A percentile compares a stretch with the other conserved stretches of the same genome.
phyloP scores from a whole-genome alignment of 2,329 filamentous ascomycete species.

The Colletotrichum sp. region DNA sequence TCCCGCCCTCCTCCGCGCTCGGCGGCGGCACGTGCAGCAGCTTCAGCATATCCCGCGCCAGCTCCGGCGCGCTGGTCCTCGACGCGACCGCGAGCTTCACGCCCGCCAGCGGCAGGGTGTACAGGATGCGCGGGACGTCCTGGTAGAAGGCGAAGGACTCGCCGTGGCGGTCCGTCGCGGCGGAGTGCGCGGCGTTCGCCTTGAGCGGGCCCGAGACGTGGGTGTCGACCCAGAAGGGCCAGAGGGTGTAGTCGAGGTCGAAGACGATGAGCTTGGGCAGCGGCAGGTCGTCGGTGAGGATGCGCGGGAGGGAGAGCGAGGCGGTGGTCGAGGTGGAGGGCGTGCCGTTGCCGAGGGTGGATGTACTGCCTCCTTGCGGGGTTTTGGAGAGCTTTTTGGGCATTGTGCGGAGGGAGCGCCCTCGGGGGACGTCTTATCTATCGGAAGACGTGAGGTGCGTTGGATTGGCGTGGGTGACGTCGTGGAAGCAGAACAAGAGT shows the following conservation, averaged over 20 bases:
- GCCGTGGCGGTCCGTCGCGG: constrained; percentile 59
- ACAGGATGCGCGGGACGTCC: constrained; percentile 71
- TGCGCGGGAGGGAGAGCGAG: constrained; percentile 37
- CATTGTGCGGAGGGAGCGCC: constrained; percentile 24
- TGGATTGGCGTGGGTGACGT: not conserved
- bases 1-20: constrained; percentile 22
- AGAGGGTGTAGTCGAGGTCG: constrained; percentile 98
- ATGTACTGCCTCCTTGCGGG: constrained; percentile 22
- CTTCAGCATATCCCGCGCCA: constrained; percentile 82
- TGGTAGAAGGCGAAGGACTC: constrained; percentile 75
- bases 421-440: not conserved
- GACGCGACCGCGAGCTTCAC: constrained; percentile 75
- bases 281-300: constrained; percentile 64
- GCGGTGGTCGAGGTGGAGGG: constrained; percentile 25
- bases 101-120: constrained; percentile 55
- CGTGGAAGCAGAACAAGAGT: not conserved
- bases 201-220: constrained; percentile 80
- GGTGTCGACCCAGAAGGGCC: constrained; percentile 98
- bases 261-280: constrained; percentile 88
- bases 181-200: constrained; percentile 44
- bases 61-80: constrained; percentile 78
- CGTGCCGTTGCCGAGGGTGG: constrained; percentile 24
- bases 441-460: not conserved
- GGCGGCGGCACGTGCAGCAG: constrained; percentile 65
- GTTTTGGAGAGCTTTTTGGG: constrained; percentile 36